Conservation (phyloP, 192 early-diverging fungal species). For the Coemansia sp. region DNA sequence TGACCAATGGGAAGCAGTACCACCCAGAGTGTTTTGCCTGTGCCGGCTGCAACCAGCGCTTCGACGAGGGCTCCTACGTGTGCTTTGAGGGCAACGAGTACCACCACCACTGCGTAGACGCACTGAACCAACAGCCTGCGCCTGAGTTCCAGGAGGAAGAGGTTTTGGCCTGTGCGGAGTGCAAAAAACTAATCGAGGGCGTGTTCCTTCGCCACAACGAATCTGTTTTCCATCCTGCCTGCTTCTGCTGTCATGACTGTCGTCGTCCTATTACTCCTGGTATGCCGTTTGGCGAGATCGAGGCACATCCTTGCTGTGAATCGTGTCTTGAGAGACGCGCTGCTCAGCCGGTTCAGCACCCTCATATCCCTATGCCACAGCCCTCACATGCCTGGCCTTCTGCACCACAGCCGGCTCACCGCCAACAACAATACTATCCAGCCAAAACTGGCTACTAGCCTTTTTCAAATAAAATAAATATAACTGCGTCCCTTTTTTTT, state of each 20-base stretch:
- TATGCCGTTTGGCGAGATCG: conserved; percentile 60
- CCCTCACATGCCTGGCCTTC: neutral
- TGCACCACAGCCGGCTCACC: neutral
- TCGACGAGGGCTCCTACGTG: conserved; percentile 61
- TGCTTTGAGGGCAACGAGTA: conserved; percentile 60
- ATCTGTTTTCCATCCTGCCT: conserved; percentile 49
- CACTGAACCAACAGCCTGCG: conserved; percentile 1
- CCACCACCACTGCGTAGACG: conserved; percentile 58
- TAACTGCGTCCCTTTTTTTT: neutral
- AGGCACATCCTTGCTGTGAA: conserved; percentile 48
- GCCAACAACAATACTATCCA: neutral
- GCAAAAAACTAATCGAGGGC: conserved; percentile 43
- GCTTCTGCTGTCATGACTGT: conserved; percentile 57
- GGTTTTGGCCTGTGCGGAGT: conserved; percentile 38
- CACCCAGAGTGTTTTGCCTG: conserved; percentile 59
- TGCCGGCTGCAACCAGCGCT: conserved; percentile 52
- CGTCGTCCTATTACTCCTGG: conserved; percentile 49
- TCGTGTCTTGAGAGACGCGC: conserved; percentile 42
- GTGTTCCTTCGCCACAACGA: conserved; percentile 50
- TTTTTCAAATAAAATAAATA: neutral
- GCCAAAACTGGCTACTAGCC: conserved; percentile 5
- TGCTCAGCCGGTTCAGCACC: conserved; percentile 1
- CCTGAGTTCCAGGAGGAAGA: conserved; percentile 1
- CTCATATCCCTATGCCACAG: conserved; percentile 2
- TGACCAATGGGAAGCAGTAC: conserved; percentile 60